Evolutionary conservation across 73 alveolate genomes (phyloP), one percentile per base, ranked within the genome.

Genomic region (Halteria grandinella): DNA sequence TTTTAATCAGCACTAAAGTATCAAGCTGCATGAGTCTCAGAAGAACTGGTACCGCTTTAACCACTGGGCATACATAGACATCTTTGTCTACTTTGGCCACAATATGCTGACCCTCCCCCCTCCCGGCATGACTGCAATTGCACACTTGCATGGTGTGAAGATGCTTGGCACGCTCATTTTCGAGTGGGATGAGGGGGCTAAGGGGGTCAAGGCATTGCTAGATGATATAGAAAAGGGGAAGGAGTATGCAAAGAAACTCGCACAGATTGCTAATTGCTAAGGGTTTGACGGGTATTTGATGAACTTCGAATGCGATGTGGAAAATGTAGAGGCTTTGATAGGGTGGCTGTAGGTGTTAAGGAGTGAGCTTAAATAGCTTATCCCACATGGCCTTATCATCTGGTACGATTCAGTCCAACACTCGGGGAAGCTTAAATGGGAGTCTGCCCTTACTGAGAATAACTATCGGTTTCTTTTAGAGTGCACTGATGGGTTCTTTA

Each of bases 271-370:
- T 23, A 36, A 85, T 32, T 69, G 32, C 74, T 85, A 59, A 33
- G 83, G 86, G 40, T 77, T 89, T 72, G 96, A 89, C 59, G 96
- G 96, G 23, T 89, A 89, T 64, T 50, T 89, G 39, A 48, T 89
- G 76, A 89, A 89, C 51, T 78, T 89, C 49, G 96, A 89, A 79
- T 62, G 89, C n/a, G 55, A 55, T 24, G 74, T 89, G 0, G 28
- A 63, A 15, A 71, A 85, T 48, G 28, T 66, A 21, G 77, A 85
- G 14, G 32, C 33, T 33, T 32, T 86, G 31, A 39, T 86, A 1
- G 60, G 58, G 23, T 89, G 70, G 64, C 64, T 73, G 11, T 37
- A 43, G 36, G 44, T 79, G 27, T 59, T 89, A 24, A 85, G 83
- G 33, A 74, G 53, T 33, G 64, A 66, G 43, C 37, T 89, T 0